Evolutionary conservation across 805 yeast genomes (phyloP).

Genomic region (Torulaspora delbrueckii): DNA sequence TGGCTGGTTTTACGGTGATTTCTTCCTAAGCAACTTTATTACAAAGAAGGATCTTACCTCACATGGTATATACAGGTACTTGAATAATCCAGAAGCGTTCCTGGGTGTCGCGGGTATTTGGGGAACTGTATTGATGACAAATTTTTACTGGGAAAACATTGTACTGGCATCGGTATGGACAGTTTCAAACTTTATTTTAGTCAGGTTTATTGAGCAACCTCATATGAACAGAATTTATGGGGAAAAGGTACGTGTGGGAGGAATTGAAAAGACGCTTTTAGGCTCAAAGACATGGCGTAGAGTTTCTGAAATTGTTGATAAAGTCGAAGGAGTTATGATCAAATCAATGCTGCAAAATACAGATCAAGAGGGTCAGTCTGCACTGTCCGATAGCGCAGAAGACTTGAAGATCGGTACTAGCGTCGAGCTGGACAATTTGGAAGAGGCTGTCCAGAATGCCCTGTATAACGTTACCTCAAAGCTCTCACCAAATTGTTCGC

Average conservation of each 20-base stretch:
- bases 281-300: slow-evolving; percentile 35
- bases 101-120: slow-evolving; percentile 75
- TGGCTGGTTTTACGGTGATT: slow-evolving; percentile 91
- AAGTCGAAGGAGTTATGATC: slow-evolving; percentile 36
- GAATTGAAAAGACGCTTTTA: slow-evolving; percentile 42
- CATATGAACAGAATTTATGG: slow-evolving; percentile 78
- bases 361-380: slow-evolving; percentile 37
- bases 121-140: slow-evolving; percentile 61
- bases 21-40: slow-evolving; percentile 56
- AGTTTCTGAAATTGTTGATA: slow-evolving; percentile 37
- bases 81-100: slow-evolving; percentile 77
- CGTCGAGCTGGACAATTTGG: slow-evolving; percentile 16
- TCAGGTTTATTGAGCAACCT: slow-evolving; percentile 68
- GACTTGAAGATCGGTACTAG: background rate
- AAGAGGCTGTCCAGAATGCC: slow-evolving; percentile 20
- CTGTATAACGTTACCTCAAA: slow-evolving; percentile 19
- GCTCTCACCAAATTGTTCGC: slow-evolving; percentile 27
- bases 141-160: slow-evolving; percentile 45
- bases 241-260: slow-evolving; percentile 51
- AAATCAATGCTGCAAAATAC: slow-evolving; percentile 36
- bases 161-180: slow-evolving; percentile 63
- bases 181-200: slow-evolving; percentile 56
- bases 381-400: slow-evolving; percentile 1
- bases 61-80: slow-evolving; percentile 75
- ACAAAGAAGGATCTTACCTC: slow-evolving; percentile 53